Base-by-base conservation (phyloP, 2,329 filamentous ascomycete species). In the Blastomyces parvus region DNA sequence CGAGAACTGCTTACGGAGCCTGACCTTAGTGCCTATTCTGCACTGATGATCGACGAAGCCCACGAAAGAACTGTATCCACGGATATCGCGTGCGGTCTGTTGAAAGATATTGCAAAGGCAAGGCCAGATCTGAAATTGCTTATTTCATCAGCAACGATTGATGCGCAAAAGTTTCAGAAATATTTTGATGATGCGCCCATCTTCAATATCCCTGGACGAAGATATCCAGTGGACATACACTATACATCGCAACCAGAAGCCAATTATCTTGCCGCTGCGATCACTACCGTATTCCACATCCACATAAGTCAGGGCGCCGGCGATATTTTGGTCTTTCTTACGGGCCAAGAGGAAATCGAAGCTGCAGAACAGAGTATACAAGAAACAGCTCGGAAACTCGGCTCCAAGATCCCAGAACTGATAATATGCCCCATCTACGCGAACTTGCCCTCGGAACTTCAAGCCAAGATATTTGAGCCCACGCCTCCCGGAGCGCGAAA, bases 291-390 rank as follows among this genome's bases (percentile, higher is more conserved):
- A 5, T 96, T 97, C 70, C 93, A 97, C 72, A 96, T 97, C 50
- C 94, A 99, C 71, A 88, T 92, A 0, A 90, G 87, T 0, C 90
- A 95, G 71, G 87, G 86, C 0, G 84, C 84, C 64, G 94, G 94
- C 14, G 94, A 97, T 70, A 96, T 99, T 22, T 78, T 99, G 3
- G 90, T 97, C 2, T 99, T 99, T 75, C 78, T 99, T 44, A 97
- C 93, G 0, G 94, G 94, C 50, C 91, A 97, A 72, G 94, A 97
- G 70, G 94, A 99, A 72, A 99, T 99, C 61, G 91, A 96, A 70
- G 85, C 89, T 0, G 91, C 90, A 0, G 90, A 94, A 70, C 86
- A 88, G 68, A 89, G 91, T 67, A 83, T 99, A 22, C 84, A 88
- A 57, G 91, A 97, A 68, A 97, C 92, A 0, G 87, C 89, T 3